Percentiles rank a stretch among this genome's conserved stretches.
phyloP scores from a whole-genome alignment of 1,284 basidiomycete species.

The Cerioporus squamosus region DNA sequence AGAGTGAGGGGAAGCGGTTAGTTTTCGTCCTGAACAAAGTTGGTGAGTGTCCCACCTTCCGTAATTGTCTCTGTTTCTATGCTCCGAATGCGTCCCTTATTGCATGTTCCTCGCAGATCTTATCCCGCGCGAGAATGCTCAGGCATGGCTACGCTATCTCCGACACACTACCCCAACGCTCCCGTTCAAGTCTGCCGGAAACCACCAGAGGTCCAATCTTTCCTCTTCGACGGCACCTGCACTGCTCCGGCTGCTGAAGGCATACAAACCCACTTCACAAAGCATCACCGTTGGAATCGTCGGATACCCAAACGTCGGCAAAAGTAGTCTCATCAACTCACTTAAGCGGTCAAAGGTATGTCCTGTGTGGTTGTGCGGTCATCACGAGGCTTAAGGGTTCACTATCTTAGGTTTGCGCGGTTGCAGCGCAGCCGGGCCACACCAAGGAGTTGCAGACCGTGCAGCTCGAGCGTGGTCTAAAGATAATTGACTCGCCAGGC shows the following conservation, averaged over 20 bases:
- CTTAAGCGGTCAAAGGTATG: slow-evolving; percentile 86
- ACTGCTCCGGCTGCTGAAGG: slow-evolving; percentile 89
- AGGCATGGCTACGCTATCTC: slow-evolving; percentile 89
- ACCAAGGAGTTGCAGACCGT: slow-evolving; percentile 95
- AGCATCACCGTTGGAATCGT: slow-evolving; percentile 93
- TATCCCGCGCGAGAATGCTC: slow-evolving; percentile 87
- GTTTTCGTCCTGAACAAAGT: slow-evolving; percentile 94
- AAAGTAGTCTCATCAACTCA: slow-evolving; percentile 95
- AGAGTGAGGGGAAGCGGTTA: slow-evolving; percentile 85
- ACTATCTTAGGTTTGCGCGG: slow-evolving; percentile 73
- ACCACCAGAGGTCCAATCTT: slow-evolving; percentile 80
- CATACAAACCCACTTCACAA: slow-evolving; percentile 78
- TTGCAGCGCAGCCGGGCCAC: slow-evolving; percentile 95
- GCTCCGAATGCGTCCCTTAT: too few relatives aligned
- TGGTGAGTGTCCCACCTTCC: slow-evolving; percentile 57
- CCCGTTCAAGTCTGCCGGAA: slow-evolving; percentile 90
- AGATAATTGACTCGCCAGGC: slow-evolving; percentile 95
- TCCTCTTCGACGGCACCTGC: slow-evolving; percentile 80
- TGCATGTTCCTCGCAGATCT: slow-evolving; percentile 78
- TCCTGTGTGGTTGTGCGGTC: slow-evolving; percentile 33
- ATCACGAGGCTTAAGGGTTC: slow-evolving; percentile 46
- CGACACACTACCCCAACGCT: slow-evolving; percentile 93
- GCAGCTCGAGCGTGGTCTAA: slow-evolving; percentile 90
- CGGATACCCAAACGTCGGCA: slow-evolving; percentile 98
- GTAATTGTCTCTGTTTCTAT: too few relatives aligned